phyloP scores from a whole-genome alignment of 2,329 filamentous ascomycete species.

The Epichloe baconii region DNA sequence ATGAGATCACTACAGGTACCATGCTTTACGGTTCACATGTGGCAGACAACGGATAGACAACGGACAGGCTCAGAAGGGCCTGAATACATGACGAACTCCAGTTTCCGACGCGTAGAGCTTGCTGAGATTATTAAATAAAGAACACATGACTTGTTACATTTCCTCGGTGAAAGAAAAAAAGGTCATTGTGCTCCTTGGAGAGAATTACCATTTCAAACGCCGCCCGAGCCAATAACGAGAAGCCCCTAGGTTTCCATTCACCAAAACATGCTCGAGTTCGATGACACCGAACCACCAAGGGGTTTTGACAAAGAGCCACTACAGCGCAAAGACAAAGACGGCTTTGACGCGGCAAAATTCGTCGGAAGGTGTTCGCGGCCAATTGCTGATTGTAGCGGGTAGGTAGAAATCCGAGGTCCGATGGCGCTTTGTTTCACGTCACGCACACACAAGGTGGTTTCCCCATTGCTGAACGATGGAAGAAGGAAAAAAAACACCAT shows the following conservation, averaged over 20 bases:
- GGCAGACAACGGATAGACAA: no score
- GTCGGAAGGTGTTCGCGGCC: neutral
- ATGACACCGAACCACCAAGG: neutral
- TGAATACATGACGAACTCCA: neutral
- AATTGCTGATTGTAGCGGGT: neutral
- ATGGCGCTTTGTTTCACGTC: conserved; percentile 1
- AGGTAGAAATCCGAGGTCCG: neutral
- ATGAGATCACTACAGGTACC: no score
- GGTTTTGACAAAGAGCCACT: neutral
- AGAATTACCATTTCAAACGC: no score
- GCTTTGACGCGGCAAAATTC: neutral
- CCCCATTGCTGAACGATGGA: neutral
- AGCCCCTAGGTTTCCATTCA: no score
- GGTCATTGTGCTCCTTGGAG: no score
- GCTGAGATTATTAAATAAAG: neutral
- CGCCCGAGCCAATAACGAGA: no score
- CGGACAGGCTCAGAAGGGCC: neutral
- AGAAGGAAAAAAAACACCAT: neutral
- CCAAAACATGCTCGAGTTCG: neutral
- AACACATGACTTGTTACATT: no score
- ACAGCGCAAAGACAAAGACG: neutral
- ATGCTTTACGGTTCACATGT: no score
- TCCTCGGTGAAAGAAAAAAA: no score
- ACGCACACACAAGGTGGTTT: neutral
- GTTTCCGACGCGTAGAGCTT: neutral